phyloP scores from a whole-genome alignment of 2,329 filamentous ascomycete genomes.

The Xylariomycetidae sp. region DNA sequence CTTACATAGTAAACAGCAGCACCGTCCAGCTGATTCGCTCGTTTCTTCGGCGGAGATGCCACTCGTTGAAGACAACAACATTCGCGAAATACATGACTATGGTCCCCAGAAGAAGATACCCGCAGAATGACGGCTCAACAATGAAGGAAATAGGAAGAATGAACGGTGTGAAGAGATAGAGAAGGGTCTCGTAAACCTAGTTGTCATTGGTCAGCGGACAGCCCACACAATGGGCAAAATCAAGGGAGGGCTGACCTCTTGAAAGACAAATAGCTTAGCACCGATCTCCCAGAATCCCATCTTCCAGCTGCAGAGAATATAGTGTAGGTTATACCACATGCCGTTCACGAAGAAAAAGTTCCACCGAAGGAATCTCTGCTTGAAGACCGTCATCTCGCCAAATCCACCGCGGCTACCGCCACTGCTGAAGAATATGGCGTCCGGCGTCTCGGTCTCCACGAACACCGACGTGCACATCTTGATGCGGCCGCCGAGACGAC shows the following conservation, averaged over 20 bases:
- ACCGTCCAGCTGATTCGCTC: conserved; percentile 35
- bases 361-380: conserved; percentile 45
- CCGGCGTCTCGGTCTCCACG: conserved; percentile 45
- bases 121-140: conserved; percentile 33
- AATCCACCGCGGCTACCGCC: conserved; percentile 40
- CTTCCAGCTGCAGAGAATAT: conserved; percentile 42
- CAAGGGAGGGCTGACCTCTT: conserved; percentile 40
- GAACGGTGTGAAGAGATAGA: conserved; percentile 41
- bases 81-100: conserved; percentile 38
- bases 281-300: conserved; percentile 45
- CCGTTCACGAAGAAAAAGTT: conserved; percentile 49
- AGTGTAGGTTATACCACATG: conserved; percentile 42
- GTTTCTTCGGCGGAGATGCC: conserved; percentile 40
- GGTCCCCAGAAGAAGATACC: conserved; percentile 32
- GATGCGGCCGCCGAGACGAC: conserved; percentile 38
- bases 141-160: conserved; percentile 40
- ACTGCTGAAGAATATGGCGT: conserved; percentile 35
- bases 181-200: conserved; percentile 35
- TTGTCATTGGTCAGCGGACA: too few species aligned
- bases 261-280: conserved; percentile 43
- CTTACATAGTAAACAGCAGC: conserved; percentile 34
- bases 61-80: conserved; percentile 42
- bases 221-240: too few species aligned
- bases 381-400: conserved; percentile 49
- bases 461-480: conserved; percentile 45